Conservation (phyloP, 768 basidiomycete species). For the Grammothele lineata region DNA sequence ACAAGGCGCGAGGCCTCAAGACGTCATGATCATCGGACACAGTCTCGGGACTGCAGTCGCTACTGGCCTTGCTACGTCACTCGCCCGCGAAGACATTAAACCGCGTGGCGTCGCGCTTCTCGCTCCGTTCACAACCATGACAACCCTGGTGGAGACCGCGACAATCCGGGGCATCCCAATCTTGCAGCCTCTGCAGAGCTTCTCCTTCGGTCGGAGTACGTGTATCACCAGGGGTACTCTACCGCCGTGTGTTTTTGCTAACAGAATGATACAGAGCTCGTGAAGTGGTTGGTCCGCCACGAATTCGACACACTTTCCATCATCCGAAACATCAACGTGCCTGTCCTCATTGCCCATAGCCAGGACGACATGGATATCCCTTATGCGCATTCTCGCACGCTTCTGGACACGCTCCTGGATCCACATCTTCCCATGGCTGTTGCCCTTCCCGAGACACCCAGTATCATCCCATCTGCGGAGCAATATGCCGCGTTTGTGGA, state of each 20-base stretch:
- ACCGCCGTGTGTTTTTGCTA: neutral
- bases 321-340: slow-evolving; percentile 56
- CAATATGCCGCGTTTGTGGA: slow-evolving; percentile 42
- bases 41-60: slow-evolving; percentile 85
- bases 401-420: slow-evolving; percentile 67
- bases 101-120: slow-evolving; percentile 38
- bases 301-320: slow-evolving; percentile 61
- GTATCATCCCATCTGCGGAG: slow-evolving; percentile 27
- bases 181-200: slow-evolving; percentile 59
- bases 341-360: slow-evolving; percentile 72
- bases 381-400: slow-evolving; percentile 56
- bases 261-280: slow-evolving; percentile 37
- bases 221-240: too few species aligned
- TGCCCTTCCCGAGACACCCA: slow-evolving; percentile 29
- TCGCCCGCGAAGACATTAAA: slow-evolving; percentile 36
- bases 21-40: slow-evolving; percentile 78
- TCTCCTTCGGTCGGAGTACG: slow-evolving; percentile 64
- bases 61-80: slow-evolving; percentile 34
- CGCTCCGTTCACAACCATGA: slow-evolving; percentile 34
- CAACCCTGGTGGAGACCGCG: slow-evolving; percentile 61
- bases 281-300: slow-evolving; percentile 51
- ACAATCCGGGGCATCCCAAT: slow-evolving; percentile 66
- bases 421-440: slow-evolving; percentile 51
- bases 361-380: slow-evolving; percentile 74
- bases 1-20: slow-evolving; percentile 50